Evolutionary conservation across 768 basidiomycete species (phyloP).

Genomic region (Panellus pusillus): DNA sequence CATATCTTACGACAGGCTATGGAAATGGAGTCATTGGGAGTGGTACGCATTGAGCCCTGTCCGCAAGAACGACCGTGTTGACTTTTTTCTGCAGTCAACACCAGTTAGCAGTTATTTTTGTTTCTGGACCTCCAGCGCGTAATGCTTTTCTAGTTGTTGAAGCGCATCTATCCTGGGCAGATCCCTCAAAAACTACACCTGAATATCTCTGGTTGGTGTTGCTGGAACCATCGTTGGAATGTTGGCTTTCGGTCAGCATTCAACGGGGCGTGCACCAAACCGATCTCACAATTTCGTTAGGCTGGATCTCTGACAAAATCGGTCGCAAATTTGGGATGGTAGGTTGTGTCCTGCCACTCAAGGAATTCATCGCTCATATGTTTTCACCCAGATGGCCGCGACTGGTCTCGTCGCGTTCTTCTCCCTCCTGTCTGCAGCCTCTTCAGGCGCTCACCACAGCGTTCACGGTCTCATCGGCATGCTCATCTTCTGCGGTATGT

Average conservation of each 20-base stretch:
- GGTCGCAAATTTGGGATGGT: conserved; percentile 91
- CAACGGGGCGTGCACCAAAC: conserved; percentile 15
- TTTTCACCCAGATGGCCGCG: conserved; percentile 63
- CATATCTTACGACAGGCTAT: conserved; percentile 51
- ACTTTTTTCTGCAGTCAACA: conserved; percentile 52
- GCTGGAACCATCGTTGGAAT: conserved; percentile 88
- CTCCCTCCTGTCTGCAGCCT: conserved; percentile 79
- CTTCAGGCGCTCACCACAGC: conserved; percentile 73
- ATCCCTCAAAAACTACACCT: conserved; percentile 63
- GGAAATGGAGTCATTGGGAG: conserved; percentile 78
- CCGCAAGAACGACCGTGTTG: conserved; percentile 2
- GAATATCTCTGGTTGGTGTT: conserved; percentile 66
- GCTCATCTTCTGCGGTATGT: conserved; percentile 72
- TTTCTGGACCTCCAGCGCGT: not conserved
- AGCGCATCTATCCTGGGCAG: conserved; percentile 60
- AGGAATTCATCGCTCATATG: not conserved
- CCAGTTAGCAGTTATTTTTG: conserved; percentile 42
- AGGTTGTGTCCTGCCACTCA: conserved; percentile 16
- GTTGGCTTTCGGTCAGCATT: conserved; percentile 60
- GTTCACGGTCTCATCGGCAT: conserved; percentile 73
- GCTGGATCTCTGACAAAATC: conserved; percentile 80
- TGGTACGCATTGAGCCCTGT: conserved; percentile 45
- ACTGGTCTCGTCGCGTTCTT: conserved; percentile 84
- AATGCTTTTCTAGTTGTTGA: conserved; percentile 52
- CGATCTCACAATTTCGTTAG: no score